Evolutionary conservation across 2,329 filamentous ascomycete genomes (phyloP).

Genomic region (Tolypocladium sp.): DNA sequence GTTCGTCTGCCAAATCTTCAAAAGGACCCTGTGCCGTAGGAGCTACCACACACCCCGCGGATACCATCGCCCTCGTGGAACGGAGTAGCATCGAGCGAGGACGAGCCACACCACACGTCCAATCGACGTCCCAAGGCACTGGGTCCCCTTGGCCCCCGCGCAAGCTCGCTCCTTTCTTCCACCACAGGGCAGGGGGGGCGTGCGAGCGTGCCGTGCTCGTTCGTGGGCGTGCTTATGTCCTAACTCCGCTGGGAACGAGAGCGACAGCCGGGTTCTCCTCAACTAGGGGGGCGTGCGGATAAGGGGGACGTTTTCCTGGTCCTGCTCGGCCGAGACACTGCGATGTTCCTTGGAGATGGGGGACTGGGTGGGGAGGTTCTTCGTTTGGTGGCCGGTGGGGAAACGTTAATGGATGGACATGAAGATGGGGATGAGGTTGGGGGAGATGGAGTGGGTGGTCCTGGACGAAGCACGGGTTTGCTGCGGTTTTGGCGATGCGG

Average conservation of each 20-base stretch:
- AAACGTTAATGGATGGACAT: neutral
- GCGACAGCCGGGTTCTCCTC: neutral
- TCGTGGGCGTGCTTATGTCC: neutral
- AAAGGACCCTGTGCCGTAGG: neutral
- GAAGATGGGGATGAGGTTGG: neutral
- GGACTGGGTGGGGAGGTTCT: neutral
- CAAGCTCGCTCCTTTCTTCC: neutral
- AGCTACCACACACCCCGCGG: neutral
- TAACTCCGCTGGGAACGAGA: neutral
- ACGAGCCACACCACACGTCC: neutral
- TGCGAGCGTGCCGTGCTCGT: neutral
- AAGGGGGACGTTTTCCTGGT: neutral
- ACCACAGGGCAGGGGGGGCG: neutral
- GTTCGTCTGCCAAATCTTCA: neutral
- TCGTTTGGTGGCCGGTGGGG: neutral
- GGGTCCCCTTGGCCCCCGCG: neutral
- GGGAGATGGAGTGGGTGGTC: neutral
- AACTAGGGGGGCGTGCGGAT: neutral
- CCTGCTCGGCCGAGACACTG: neutral
- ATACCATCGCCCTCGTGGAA: neutral
- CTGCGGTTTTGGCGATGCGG: neutral
- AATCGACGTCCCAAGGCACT: neutral
- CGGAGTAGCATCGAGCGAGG: neutral
- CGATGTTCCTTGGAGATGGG: neutral
- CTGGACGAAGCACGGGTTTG: neutral